Percentiles rank a stretch among this genome's conserved stretches.
phyloP scores from a whole-genome alignment of 2,329 filamentous ascomycete genomes.

The Epichloe typhina region DNA sequence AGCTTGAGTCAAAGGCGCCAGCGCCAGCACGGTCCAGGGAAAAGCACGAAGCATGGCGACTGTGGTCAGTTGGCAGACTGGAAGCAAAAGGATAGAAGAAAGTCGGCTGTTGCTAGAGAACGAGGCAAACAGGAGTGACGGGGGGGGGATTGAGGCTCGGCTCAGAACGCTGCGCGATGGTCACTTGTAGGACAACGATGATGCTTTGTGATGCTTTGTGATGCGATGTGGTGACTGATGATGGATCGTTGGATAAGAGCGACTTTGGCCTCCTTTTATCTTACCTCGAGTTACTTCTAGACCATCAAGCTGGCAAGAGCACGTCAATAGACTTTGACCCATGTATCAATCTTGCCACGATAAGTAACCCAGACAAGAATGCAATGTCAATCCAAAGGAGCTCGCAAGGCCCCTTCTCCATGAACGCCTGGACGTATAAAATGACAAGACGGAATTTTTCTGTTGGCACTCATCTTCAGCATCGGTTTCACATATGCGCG shows the following conservation, averaged over 20 bases:
- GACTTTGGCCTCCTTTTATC: slow-evolving; percentile 3
- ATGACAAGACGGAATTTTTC: neutral
- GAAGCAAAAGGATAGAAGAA: neutral
- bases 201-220: slow-evolving; percentile 2
- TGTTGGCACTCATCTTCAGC: neutral
- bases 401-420: neutral
- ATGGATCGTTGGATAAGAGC: neutral
- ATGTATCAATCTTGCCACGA: neutral
- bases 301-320: neutral
- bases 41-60: slow-evolving; percentile 14
- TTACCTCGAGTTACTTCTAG: neutral
- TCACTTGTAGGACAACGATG: neutral
- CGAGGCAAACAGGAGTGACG: neutral
- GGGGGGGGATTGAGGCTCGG: neutral
- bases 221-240: slow-evolving; percentile 3
- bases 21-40: slow-evolving; percentile 14
- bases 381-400: slow-evolving; percentile 9
- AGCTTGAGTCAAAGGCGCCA: slow-evolving; percentile 15
- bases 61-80: neutral
- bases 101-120: neutral
- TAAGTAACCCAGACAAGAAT: neutral
- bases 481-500: neutral
- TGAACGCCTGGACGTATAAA: neutral
- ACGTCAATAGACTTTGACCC: neutral
- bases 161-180: neutral